A percentile compares a stretch with the other conserved stretches of the same genome.
Conservation (phyloP, 768 basidiomycete genomes). For the Leccinum olivaceopallidum region DNA sequence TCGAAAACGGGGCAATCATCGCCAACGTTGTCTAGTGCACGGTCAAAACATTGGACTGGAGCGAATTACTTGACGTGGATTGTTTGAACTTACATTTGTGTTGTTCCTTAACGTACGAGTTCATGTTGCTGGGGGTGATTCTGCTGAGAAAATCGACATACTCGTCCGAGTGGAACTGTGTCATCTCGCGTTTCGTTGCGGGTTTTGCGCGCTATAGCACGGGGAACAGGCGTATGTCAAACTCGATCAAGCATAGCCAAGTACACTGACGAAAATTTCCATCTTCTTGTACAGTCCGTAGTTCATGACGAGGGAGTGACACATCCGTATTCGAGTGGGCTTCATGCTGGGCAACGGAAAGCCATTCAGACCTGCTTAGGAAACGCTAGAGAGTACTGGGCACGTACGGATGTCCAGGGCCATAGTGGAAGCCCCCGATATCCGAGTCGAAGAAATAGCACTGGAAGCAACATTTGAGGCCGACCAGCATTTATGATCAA, state of each 20-base stretch:
- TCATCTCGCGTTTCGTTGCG: constrained; percentile 99
- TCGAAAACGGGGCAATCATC: constrained; percentile 99
- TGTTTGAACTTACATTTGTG: constrained; percentile 73
- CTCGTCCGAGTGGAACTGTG: constrained; percentile 98
- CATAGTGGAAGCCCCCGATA: constrained; percentile 99
- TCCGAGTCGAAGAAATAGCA: constrained; percentile 99
- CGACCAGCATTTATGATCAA: constrained; percentile 4
- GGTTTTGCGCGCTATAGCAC: constrained; percentile 88
- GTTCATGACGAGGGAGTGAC: constrained; percentile 99
- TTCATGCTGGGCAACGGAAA: constrained; percentile 68
- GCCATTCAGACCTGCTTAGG: neutral
- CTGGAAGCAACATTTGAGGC: constrained; percentile 38
- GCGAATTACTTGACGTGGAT: neutral
- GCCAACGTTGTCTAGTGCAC: constrained; percentile 82
- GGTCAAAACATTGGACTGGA: neutral
- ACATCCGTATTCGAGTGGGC: constrained; percentile 98
- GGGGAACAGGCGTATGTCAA: constrained; percentile 1
- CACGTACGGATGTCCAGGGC: constrained; percentile 90
- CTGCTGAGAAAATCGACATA: constrained; percentile 96
- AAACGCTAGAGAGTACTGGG: neutral
- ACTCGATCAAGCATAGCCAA: neutral
- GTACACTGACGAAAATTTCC: constrained; percentile 92
- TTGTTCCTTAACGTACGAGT: constrained; percentile 90
- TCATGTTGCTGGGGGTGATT: constrained; percentile 95
- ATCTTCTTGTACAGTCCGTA: constrained; percentile 99